Base-by-base conservation (phyloP, 2,329 filamentous ascomycete genomes). In the Claviceps pazoutovae region DNA sequence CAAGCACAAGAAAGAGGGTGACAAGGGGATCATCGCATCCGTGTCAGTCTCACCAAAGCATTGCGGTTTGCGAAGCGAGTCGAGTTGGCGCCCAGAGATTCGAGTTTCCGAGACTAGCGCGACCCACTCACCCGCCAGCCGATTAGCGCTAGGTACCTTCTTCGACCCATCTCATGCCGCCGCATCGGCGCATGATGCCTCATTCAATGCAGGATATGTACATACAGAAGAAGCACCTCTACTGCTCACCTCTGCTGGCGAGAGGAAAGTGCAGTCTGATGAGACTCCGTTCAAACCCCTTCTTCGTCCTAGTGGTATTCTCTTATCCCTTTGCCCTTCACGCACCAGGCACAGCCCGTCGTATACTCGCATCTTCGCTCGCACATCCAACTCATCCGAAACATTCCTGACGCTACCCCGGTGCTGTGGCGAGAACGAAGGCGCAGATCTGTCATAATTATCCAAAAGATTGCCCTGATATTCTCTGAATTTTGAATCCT, bases 221-320 rank as follows among this genome's bases (percentile, higher is more conserved):
- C 42, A 5, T 44, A 11, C 30, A 34, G 30, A 11, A 34, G 30
- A 34, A 3, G 30, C 30, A 34, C 39, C n/a, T 17, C 39, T 42
- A 7, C 39, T 17, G 7, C 11, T 42, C 37, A 16, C 14, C 42
- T 54, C 52, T 51, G 52, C 52, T 54, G 52, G 52, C 16, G 45
- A 44, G 49, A 49, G 52, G 46, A 19, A n/a, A n/a, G 30, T 6
- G 8, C 5, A 17, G 13, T 5, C 16, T 8, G 19, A n/a, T 36
- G 36, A n/a, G 16, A 19, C 30, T 42, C 26, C 23, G 16, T 49
- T 19, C 26, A 9, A 48, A 7, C 16, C 5, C 8, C 26, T 36
- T 19, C 14, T 16, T 45, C 16, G 0, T 45, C 26, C 5, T 19
- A 34, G 30, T 11, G 9, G 30, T 13, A n/a, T n/a, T 23, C 11